Evolutionary conservation across 2,329 filamentous ascomycete genomes (phyloP).

Genomic region (Aspergillus proliferans): DNA sequence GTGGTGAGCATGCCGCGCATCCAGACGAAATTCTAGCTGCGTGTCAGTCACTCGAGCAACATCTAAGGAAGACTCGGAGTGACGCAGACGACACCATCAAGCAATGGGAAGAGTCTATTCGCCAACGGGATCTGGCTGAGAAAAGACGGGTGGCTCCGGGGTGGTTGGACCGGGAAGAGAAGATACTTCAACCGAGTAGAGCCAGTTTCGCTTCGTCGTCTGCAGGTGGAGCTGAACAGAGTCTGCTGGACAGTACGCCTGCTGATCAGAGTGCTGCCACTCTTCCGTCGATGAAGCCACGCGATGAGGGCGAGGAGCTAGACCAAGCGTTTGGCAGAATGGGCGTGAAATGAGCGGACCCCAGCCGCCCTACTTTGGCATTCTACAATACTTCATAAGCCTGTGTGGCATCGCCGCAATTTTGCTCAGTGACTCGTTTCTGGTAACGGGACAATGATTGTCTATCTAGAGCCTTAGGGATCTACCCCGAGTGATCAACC

Average conservation of each 20-base stretch:
- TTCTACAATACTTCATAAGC: too few relatives aligned
- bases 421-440: too few relatives aligned
- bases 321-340: constrained; percentile 50
- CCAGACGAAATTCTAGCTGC: constrained; percentile 79
- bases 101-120: constrained; percentile 62
- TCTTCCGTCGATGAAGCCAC: constrained; percentile 37
- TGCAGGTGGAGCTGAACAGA: constrained; percentile 16
- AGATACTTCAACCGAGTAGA: constrained; percentile 50
- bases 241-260: constrained; percentile 34
- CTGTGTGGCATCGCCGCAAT: too few relatives aligned
- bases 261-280: constrained; percentile 24
- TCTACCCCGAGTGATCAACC: too few relatives aligned
- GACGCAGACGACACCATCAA: constrained; percentile 61
- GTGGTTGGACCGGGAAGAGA: constrained; percentile 58
- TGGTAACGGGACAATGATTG: too few relatives aligned
- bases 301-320: constrained; percentile 46
- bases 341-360: constrained; percentile 35
- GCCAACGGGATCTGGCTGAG: constrained; percentile 55
- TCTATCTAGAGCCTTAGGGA: too few relatives aligned
- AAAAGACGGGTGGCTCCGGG: constrained; percentile 59
- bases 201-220: constrained; percentile 8
- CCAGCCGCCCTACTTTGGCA: not conserved
- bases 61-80: constrained; percentile 63
- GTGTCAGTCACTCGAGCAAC: constrained; percentile 69
- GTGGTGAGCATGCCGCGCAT: constrained; percentile 73